Conservation (phyloP, 352 stramenopile genomes). For the Pythium coloratum region DNA sequence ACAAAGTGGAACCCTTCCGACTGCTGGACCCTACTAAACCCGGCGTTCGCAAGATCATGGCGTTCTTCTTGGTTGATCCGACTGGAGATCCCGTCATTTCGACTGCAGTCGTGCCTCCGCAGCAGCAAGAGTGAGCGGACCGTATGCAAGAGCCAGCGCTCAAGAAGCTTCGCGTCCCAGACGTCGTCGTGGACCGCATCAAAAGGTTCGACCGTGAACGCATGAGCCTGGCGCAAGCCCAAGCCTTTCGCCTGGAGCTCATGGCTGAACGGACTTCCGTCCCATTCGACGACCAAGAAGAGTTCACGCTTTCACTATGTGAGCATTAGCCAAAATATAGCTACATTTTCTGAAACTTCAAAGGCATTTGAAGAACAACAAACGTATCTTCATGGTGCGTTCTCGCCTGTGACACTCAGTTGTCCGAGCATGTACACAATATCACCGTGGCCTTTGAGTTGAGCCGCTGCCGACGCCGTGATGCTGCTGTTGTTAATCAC, state of each 20-base stretch:
- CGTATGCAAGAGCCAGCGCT: neutral
- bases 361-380: neutral
- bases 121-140: constrained; percentile 31
- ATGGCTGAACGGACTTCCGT: constrained; percentile 3
- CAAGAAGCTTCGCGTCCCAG: neutral
- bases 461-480: neutral
- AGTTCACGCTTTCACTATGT: constrained; percentile 5
- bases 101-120: constrained; percentile 27
- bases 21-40: constrained; percentile 22
- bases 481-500: neutral
- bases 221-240: constrained; percentile 21
- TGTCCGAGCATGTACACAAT: neutral
- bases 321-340: neutral
- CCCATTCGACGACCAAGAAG: constrained; percentile 1
- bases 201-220: neutral
- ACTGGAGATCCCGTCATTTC: constrained; percentile 21
- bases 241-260: neutral
- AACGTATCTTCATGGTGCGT: neutral
- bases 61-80: constrained; percentile 36
- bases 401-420: neutral
- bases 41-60: constrained; percentile 32
- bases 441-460: neutral
- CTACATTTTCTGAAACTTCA: neutral
- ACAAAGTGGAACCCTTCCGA: constrained; percentile 33
- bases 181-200: neutral